phyloP scores from a whole-genome alignment of 2,329 filamentous ascomycete species.

The Lasiodiplodia theobromae region DNA sequence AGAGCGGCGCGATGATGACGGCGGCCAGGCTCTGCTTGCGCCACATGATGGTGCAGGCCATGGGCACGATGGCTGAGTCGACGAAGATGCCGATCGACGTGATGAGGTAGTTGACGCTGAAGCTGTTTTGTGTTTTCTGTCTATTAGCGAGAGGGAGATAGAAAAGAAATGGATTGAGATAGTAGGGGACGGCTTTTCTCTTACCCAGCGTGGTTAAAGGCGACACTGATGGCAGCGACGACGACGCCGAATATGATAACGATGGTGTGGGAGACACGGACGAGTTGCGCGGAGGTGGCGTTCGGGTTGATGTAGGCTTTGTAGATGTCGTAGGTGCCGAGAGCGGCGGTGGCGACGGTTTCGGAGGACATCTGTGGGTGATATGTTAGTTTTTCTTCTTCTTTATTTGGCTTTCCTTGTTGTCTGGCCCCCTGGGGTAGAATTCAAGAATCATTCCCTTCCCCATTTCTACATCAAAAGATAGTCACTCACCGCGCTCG shows the following conservation, averaged over 20 bases:
- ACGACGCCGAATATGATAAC: slow-evolving; percentile 50
- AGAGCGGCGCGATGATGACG: slow-evolving; percentile 58
- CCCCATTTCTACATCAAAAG: background rate
- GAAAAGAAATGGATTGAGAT: too few relatives aligned
- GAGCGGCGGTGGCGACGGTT: slow-evolving; percentile 49
- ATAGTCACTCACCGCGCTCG: slow-evolving; percentile 32
- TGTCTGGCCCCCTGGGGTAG: too few relatives aligned
- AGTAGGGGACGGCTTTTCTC: too few relatives aligned
- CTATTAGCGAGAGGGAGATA: background rate
- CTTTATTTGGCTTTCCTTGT: too few relatives aligned
- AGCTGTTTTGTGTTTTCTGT: background rate
- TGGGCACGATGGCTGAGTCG: slow-evolving; percentile 51
- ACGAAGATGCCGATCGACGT: slow-evolving; percentile 52
- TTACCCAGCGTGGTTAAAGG: slow-evolving; percentile 25
- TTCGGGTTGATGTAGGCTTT: slow-evolving; percentile 51
- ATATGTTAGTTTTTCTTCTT: background rate
- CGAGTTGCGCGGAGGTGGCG: slow-evolving; percentile 44
- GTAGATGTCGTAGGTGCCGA: slow-evolving; percentile 54
- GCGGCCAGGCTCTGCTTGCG: slow-evolving; percentile 53
- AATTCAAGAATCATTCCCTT: background rate
- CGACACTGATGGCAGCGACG: slow-evolving; percentile 49
- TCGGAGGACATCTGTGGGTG: slow-evolving; percentile 42
- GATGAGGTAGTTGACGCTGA: slow-evolving; percentile 31
- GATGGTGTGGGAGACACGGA: slow-evolving; percentile 51
- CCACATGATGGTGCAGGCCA: slow-evolving; percentile 49